A percentile compares a stretch with the other conserved stretches of the same genome.
Conservation (phyloP, 306 rosid species). For the Medicago arabica region DNA sequence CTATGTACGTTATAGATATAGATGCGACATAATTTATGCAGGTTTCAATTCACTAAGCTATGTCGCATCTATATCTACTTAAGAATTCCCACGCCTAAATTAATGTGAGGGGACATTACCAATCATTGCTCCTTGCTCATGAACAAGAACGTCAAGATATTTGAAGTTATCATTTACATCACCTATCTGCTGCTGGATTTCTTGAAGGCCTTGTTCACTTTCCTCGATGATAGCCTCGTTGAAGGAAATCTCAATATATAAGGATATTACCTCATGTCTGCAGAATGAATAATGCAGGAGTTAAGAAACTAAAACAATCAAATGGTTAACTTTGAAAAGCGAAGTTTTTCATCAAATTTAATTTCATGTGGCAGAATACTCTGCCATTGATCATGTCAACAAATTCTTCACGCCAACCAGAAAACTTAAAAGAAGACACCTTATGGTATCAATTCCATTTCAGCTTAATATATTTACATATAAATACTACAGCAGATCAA, state of each 20-base stretch:
- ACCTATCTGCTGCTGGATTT: conserved; percentile 93
- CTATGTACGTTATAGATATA: neutral
- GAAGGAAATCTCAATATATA: conserved; percentile 88
- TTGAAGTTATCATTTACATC: conserved; percentile 95
- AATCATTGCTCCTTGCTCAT: conserved; percentile 92
- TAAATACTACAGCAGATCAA: neutral
- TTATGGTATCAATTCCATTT: conserved; percentile 26
- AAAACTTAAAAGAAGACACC: neutral
- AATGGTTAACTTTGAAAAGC: conserved; percentile 23
- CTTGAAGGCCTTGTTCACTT: conserved; percentile 97
- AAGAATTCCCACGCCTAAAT: conserved; percentile 14
- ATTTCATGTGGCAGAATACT: conserved; percentile 14
- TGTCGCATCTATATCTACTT: conserved; percentile 7
- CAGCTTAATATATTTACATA: neutral
- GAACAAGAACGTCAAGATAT: conserved; percentile 94
- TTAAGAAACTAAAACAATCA: conserved; percentile 33
- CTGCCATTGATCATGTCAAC: neutral
- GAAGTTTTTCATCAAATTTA: conserved; percentile 29
- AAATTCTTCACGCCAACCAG: neutral
- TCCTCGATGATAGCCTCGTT: conserved; percentile 96
- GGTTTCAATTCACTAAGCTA: conserved; percentile 10
- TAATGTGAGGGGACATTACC: conserved; percentile 49
- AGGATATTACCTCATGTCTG: conserved; percentile 88
- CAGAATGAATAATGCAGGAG: conserved; percentile 42
- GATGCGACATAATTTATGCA: no score